Evolutionary conservation across 306 rosid genomes (phyloP), one percentile per base, ranked within the genome.

Genomic region (Canavalia gladiata): DNA sequence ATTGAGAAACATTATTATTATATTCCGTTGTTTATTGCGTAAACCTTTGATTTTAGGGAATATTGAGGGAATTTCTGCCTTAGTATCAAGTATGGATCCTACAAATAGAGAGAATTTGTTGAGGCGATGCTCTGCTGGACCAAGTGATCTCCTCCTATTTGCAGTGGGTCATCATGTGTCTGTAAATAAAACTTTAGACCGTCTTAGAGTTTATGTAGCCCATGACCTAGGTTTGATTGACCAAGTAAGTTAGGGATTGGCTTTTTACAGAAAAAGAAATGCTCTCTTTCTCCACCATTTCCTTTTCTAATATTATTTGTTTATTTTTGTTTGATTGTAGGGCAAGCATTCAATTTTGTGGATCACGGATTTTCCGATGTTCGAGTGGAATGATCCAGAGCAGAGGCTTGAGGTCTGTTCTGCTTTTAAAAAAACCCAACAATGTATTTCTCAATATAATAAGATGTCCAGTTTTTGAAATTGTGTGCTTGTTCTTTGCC

Each of bases 281-380:
- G 74, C 43, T 18, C 10, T 52, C 8, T 52, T 41, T 67, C 74
- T 75, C 82, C 13, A 54, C 67, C 35, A 42, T 41, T 82, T 62
- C 63, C 84, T 66, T 81, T 60, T 72, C 54, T 64, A 68, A 84
- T 72, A 33, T 33, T 69, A 64, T 79, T 84, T 56, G 71, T 33
- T 59, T 58, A 54, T 79, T 34, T 80, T 41, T 76, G 55, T 64
- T 52, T 77, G 41, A 2, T 37, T 10, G 85, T 79, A 95, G 99
- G 91, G 89, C 72, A 85, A 75, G 87, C 97, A 95, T 88, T 88
- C 99, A 68, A 86, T 95, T 88, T 81, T 95, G 71, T 95, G 99
- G 99, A 90, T 95, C 80, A 93, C 97, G 0, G 98, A 93, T 84
- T 95, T 95, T 79, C 99, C 99, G 10, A 93, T 95, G 99, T 95